Base-by-base conservation (phyloP, 345 rosid species). In the Syzygium aromaticum region DNA sequence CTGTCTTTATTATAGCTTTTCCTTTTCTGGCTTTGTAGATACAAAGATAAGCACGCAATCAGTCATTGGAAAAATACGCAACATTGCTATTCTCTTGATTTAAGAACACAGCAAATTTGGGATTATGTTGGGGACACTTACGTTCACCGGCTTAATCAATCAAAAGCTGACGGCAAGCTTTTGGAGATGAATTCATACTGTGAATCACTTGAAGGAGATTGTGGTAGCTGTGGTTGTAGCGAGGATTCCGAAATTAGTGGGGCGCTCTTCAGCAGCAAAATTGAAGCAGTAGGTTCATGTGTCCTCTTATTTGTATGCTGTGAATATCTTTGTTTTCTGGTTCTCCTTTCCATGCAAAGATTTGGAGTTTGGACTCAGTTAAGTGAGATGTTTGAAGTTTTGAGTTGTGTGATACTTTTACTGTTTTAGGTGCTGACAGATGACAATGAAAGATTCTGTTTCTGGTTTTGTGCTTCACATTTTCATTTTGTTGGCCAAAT, bases 121-220 rank as follows among this genome's bases (percentile, higher is more conserved):
- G 99, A 98, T 92, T 98, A 98, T 88, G 98, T 95, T 89, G 99
- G 99, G 86, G 99, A 98, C 90, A 93, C 87, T 89, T 98, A 96
- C 86, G 99, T 95, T 87, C 99, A 98, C 88, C 93, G 99, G 38
- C 92, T 98, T 73, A 98, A 95, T 95, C 99, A 96, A 84, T 96
- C 97, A 56, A 96, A 93, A 94, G 91, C 92, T 88, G 98, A 98
- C 89, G 98, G 93, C 38, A 96, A 96, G 89, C 90, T 93, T 30
- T 90, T 88, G 19, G 98, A 95, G 89, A 93, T 93, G 91, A 93
- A 90, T 87, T 86, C 87, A 49, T 92, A 82, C 83, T 97, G 98
- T 85, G 84, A 73, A 85, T 92, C 96, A 87, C 90, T 90, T 61
- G 96, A 95, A 88, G 96, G 91, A 84, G 93, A 94, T 46, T 96